A percentile compares a stretch with the other conserved stretches of the same genome.
Evolutionary conservation across 306 rosid species (phyloP).

Genomic region (Casuarina cunninghamiana): DNA sequence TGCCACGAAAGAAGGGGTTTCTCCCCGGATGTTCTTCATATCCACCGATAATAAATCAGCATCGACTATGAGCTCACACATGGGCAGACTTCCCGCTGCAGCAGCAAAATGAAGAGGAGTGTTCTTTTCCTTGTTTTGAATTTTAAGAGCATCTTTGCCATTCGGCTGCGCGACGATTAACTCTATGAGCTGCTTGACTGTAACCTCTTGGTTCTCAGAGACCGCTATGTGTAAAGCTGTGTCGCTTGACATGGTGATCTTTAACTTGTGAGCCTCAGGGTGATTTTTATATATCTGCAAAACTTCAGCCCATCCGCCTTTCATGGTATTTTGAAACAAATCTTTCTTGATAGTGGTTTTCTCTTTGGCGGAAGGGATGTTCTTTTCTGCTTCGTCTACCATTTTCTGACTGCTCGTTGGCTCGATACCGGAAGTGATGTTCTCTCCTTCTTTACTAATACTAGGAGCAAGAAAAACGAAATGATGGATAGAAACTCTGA

Average conservation of each 20-base stretch:
- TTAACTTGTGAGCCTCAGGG: slow-evolving; percentile 10
- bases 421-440: too few species aligned
- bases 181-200: slow-evolving; percentile 20
- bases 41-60: background rate
- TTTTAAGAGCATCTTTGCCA: background rate
- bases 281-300: background rate
- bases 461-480: too few species aligned
- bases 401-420: too few species aligned
- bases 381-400: too few species aligned
- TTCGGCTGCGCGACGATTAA: background rate
- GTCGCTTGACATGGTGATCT: slow-evolving; percentile 42
- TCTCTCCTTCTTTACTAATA: too few species aligned
- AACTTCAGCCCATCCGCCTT: slow-evolving; percentile 39
- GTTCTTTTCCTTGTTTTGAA: slow-evolving; percentile 21
- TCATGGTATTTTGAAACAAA: slow-evolving; percentile 28
- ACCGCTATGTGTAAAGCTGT: slow-evolving; percentile 57
- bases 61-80: slow-evolving; percentile 32
- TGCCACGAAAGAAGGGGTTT: slow-evolving; percentile 60
- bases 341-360: background rate
- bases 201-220: slow-evolving; percentile 31
- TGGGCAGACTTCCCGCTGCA: slow-evolving; percentile 22
- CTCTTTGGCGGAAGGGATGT: too few species aligned
- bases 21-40: slow-evolving; percentile 20
- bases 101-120: slow-evolving; percentile 56
- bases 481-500: too few species aligned